phyloP scores from a whole-genome alignment of 2,329 filamentous ascomycete species.

The Apiospora rasikravindrae region DNA sequence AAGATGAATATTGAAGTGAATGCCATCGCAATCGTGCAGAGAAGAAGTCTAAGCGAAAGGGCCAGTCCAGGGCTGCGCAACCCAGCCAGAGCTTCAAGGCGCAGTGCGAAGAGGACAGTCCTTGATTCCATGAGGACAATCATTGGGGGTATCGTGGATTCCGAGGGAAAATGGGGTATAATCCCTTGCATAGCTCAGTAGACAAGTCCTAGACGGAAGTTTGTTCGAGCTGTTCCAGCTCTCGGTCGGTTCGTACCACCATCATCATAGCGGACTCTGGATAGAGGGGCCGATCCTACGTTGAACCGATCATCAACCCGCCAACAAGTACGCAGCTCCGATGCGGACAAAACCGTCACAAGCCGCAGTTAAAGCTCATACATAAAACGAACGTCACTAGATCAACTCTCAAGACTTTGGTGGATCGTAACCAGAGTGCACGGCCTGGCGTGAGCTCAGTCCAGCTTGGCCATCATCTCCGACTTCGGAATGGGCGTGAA shows the following conservation, averaged over 20 bases:
- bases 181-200: slow-evolving; percentile 16
- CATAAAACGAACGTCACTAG: slow-evolving; percentile 38
- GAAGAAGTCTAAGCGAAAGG: slow-evolving; percentile 52
- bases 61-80: slow-evolving; percentile 3
- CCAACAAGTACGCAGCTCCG: slow-evolving; percentile 22
- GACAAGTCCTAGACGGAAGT: slow-evolving; percentile 16
- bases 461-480: slow-evolving; percentile 97
- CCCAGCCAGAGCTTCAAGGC: slow-evolving; percentile 8
- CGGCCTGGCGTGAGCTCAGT: slow-evolving; percentile 64
- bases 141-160: slow-evolving; percentile 16
- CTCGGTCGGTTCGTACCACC: slow-evolving; percentile 17
- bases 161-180: slow-evolving; percentile 14
- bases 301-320: slow-evolving; percentile 13
- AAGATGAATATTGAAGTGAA: slow-evolving; percentile 49
- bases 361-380: slow-evolving; percentile 35
- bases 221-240: slow-evolving; percentile 3
- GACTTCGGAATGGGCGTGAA: slow-evolving; percentile 90
- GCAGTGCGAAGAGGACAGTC: slow-evolving; percentile 14
- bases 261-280: slow-evolving; percentile 18
- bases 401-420: slow-evolving; percentile 37
- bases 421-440: slow-evolving; percentile 37
- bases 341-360: slow-evolving; percentile 30
- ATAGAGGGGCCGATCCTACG: not conserved
- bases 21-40: slow-evolving; percentile 58
- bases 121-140: slow-evolving; percentile 16